Evolutionary conservation across 2,329 filamentous ascomycete genomes (phyloP).

Genomic region (Aschersonia sp.): DNA sequence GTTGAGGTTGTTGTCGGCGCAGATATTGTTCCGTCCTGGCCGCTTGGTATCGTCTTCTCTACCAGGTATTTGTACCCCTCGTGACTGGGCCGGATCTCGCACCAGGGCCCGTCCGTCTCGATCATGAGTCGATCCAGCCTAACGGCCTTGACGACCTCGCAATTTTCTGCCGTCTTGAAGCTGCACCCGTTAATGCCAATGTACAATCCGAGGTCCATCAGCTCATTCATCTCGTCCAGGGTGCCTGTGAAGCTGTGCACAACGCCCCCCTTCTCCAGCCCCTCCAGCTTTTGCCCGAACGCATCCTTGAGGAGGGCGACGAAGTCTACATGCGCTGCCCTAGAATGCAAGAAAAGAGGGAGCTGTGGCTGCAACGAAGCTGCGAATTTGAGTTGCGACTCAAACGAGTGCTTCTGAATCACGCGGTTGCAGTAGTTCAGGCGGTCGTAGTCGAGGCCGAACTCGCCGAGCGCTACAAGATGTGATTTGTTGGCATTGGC

Average conservation of each 20-base stretch:
- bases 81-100: slow-evolving; percentile 81
- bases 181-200: slow-evolving; percentile 96
- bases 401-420: slow-evolving; percentile 74
- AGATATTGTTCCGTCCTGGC: not conserved
- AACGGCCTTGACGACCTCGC: slow-evolving; percentile 67
- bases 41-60: slow-evolving; percentile 18
- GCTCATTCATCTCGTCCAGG: slow-evolving; percentile 63
- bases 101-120: slow-evolving; percentile 97
- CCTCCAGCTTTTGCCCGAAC: slow-evolving; percentile 43
- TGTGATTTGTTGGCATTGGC: slow-evolving; percentile 31
- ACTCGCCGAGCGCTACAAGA: slow-evolving; percentile 79
- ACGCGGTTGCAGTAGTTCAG: slow-evolving; percentile 67
- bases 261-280: slow-evolving; percentile 60
- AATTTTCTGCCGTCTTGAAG: slow-evolving; percentile 86
- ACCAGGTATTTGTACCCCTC: slow-evolving; percentile 61
- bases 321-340: slow-evolving; percentile 78
- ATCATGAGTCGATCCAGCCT: slow-evolving; percentile 73
- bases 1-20: not conserved
- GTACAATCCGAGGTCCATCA: slow-evolving; percentile 70
- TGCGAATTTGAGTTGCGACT: slow-evolving; percentile 66
- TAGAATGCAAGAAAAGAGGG: slow-evolving; percentile 83
- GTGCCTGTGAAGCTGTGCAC: slow-evolving; percentile 95
- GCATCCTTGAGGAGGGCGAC: slow-evolving; percentile 49
- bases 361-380: slow-evolving; percentile 54
- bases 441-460: slow-evolving; percentile 92